Conservation (phyloP, 202 grass and related monocot species). For the Hordeum pubiflorum region DNA sequence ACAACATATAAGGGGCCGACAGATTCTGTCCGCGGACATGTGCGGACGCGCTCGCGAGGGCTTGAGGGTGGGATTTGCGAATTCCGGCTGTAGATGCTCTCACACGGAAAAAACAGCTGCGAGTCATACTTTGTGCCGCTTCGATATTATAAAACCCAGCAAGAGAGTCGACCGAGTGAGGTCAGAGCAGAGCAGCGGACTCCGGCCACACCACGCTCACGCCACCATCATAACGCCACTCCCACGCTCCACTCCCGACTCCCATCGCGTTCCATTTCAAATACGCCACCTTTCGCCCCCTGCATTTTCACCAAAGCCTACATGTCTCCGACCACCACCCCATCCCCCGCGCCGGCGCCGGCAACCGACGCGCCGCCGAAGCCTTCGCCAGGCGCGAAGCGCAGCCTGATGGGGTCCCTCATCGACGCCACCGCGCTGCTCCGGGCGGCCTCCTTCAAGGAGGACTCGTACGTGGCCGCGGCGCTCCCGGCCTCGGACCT, state of each 20-base stretch:
- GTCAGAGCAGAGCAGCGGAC: background rate
- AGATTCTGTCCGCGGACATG: too few relatives aligned
- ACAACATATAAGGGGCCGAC: too few relatives aligned
- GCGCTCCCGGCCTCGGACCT: slow-evolving; percentile 60
- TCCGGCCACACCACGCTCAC: slow-evolving; percentile 7
- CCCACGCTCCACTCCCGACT: background rate
- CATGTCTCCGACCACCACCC: slow-evolving; percentile 41
- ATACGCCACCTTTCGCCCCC: background rate
- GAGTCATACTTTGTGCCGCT: background rate
- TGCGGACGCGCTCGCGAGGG: too few relatives aligned
- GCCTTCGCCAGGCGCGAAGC: slow-evolving; percentile 32
- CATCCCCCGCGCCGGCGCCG: slow-evolving; percentile 1
- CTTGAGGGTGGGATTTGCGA: too few relatives aligned
- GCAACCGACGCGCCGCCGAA: background rate
- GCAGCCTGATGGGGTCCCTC: slow-evolving; percentile 72
- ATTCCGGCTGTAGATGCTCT: too few relatives aligned
- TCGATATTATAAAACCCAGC: background rate
- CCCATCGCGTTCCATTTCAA: background rate
- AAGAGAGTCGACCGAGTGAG: background rate
- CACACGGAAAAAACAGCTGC: background rate
- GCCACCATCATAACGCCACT: slow-evolving; percentile 21
- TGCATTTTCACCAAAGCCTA: background rate
- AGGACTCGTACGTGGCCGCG: slow-evolving; percentile 87
- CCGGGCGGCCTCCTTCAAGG: slow-evolving; percentile 72
- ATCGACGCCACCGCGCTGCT: slow-evolving; percentile 67